phyloP scores from a whole-genome alignment of 129 eudicot species.

The Chrysanthemum lavandulifolium region DNA sequence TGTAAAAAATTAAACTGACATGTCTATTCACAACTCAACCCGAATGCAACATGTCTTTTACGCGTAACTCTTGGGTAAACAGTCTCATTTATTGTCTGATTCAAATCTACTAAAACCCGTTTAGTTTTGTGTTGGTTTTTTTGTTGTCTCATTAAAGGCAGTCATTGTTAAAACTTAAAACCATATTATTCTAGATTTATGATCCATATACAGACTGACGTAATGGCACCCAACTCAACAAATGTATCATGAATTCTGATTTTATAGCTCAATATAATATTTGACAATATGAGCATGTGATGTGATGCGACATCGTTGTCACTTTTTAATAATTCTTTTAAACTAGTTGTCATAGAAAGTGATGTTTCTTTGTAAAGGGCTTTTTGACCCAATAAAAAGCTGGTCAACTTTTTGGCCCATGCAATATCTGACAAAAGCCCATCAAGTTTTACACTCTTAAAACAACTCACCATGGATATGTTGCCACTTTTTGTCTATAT shows the following conservation, averaged over 20 bases:
- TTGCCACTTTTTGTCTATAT: constrained; percentile 17
- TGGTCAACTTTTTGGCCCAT: constrained; percentile 35
- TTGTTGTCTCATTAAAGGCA: no score
- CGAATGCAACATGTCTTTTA: no score
- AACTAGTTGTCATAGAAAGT: constrained; percentile 17
- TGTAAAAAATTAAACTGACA: no score
- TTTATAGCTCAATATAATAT: neutral
- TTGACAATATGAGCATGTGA: constrained; percentile 1
- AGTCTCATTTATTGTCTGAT: no score
- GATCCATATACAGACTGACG: neutral
- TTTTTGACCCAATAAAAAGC: constrained; percentile 30
- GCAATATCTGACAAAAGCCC: constrained; percentile 23
- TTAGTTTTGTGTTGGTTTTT: no score
- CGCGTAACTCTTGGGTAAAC: no score
- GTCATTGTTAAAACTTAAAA: no score
- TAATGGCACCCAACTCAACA: neutral
- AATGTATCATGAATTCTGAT: neutral
- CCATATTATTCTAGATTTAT: no score
- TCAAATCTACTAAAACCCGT: no score
- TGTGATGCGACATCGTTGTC: constrained; percentile 22
- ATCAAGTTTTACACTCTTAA: neutral
- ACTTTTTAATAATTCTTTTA: constrained; percentile 22
- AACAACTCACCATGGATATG: neutral
- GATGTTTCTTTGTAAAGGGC: constrained; percentile 13
- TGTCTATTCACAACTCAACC: no score